Percentiles rank a stretch among this genome's conserved stretches.
phyloP scores from a whole-genome alignment of 192 early-diverging fungal species.

The Podila verticillata region DNA sequence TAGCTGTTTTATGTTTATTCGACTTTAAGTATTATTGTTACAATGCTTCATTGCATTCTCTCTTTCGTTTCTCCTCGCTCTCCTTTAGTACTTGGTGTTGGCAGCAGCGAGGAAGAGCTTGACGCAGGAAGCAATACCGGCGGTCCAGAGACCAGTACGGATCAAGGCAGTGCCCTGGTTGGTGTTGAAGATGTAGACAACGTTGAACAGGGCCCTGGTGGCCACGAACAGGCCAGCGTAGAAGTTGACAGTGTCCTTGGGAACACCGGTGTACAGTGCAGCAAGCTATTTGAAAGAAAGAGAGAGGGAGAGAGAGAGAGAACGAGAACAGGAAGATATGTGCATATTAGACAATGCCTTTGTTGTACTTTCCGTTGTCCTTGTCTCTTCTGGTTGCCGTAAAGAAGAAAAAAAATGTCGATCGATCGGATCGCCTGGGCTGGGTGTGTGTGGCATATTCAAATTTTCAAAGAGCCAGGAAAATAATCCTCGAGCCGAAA shows the following conservation, averaged over 20 bases:
- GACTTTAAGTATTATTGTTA: not conserved
- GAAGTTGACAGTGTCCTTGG: constrained; percentile 42
- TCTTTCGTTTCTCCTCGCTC: too few relatives aligned
- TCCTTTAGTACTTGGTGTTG: constrained; percentile 32
- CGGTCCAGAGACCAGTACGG: constrained; percentile 32
- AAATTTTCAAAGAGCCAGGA: too few relatives aligned
- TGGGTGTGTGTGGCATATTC: too few relatives aligned
- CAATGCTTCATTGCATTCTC: too few relatives aligned
- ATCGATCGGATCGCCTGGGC: too few relatives aligned
- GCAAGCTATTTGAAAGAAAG: constrained; percentile 22
- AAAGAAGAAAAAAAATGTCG: not conserved
- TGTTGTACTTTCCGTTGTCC: not conserved
- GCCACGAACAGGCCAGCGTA: constrained; percentile 30
- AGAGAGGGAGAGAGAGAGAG: not conserved
- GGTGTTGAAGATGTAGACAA: constrained; percentile 45
- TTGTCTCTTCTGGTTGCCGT: constrained; percentile 8
- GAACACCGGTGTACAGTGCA: constrained; percentile 40
- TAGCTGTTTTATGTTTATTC: not conserved
- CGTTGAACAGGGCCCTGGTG: constrained; percentile 20
- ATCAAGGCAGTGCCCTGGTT: constrained; percentile 10
- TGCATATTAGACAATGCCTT: not conserved
- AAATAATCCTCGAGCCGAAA: too few relatives aligned
- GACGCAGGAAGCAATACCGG: constrained; percentile 25
- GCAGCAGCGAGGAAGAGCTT: constrained; percentile 48
- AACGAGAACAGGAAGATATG: not conserved